Evolutionary conservation across 1,284 basidiomycete genomes (phyloP), one percentile per base, ranked within the genome.

Genomic region (Takashimella koratensis): DNA sequence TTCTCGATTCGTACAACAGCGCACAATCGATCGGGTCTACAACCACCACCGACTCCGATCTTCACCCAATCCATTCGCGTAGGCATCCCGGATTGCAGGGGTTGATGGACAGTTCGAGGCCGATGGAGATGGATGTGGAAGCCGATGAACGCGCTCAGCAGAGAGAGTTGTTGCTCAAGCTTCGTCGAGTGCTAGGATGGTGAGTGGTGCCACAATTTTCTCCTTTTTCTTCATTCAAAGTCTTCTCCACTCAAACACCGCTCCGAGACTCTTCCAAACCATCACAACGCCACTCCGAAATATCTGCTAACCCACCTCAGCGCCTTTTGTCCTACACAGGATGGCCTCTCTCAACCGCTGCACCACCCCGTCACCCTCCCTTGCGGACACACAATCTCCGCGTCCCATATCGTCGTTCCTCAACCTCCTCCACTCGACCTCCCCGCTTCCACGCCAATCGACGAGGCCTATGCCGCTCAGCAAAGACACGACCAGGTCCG

Each of bases 371-470:
- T 79, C 10, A 84, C 83, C 0, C 77, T 84, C 43, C 76, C 75
- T 25, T 84, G 83, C 56, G 83, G 83, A 3, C 83, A 84, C 58
- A 79, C 83, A 22, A 62, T 83, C 46, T 84, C 83, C 44, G 60
- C 74, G 0, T 52, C 57, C n/a, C 78, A 79, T 55, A 64, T 78
- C 44, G 44, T 52, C 25, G 45, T 69, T 27, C 67, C 67, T 2
- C 30, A 56, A n/a, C 57, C 63, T 11, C 58, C 68, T 43, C 63
- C 71, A 16, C 46, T 51, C 5, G 68, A 67, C 22, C 30, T 68
- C 54, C 44, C 47, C 51, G 59, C 67, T 20, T 46, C 51, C 2
- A 22, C 45, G n/a, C 50, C 54, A 1, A 57, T 64, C 2, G 60
- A 62, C 47, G 64, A 71, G 27, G 52, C 63, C 6, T 49, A 42